These are phyloP conservation scores for Mariannaea sp. DNA, from an alignment of 2,329 filamentous ascomycete species.

Conservation along the genomic window DNA sequence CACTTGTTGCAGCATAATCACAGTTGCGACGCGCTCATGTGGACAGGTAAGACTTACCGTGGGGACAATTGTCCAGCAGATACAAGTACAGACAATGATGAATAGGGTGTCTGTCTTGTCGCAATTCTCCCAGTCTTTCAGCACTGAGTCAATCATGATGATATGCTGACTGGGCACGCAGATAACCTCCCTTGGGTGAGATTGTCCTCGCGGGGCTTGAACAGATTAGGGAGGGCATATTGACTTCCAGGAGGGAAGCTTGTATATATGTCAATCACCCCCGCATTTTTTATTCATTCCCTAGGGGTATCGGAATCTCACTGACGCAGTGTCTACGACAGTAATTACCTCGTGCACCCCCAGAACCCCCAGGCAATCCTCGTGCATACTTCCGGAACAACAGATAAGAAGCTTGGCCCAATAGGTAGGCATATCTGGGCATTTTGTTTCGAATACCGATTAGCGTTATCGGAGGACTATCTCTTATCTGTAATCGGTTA, in stretches of 20 bases:
- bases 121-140: slow-evolving; percentile 24
- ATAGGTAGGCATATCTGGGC: slow-evolving; percentile 5
- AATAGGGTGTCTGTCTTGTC: slow-evolving; percentile 26
- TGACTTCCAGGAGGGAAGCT: neutral
- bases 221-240: neutral
- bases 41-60: slow-evolving; percentile 12
- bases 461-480: neutral
- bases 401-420: slow-evolving; percentile 15
- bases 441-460: neutral
- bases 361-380: too few species aligned
- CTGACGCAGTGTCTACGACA: too few species aligned
- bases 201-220: too few species aligned
- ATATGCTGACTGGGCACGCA: too few species aligned
- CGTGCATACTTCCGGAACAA: neutral
- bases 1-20: neutral
- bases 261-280: slow-evolving; percentile 3
- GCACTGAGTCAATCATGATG: slow-evolving; percentile 18
- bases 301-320: too few species aligned
- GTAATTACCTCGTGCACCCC: too few species aligned
- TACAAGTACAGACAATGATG: slow-evolving; percentile 24
- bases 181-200: neutral
- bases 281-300: neutral
- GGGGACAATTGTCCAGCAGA: slow-evolving; percentile 28
- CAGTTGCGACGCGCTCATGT: neutral
- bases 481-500: neutral